Evolutionary conservation across 2,329 filamentous ascomycete species (phyloP).

Genomic region (Mycosphaerelloides madeirae): DNA sequence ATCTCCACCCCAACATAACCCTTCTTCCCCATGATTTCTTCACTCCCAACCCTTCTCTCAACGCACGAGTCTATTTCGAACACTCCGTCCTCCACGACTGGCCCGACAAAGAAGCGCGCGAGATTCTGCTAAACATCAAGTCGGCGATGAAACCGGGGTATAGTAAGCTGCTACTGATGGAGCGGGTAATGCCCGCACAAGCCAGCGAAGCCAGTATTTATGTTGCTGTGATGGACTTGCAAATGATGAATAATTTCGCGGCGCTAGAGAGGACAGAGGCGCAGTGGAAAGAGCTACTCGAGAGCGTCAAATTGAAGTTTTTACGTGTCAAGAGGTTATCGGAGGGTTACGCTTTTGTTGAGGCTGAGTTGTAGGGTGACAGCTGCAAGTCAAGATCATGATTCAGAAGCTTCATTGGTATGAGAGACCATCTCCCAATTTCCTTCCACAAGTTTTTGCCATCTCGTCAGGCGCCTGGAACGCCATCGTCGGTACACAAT

Average conservation of each 20-base stretch:
- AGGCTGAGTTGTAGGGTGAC: too few relatives aligned
- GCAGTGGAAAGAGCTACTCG: conserved; percentile 33
- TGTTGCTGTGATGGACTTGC: conserved; percentile 33
- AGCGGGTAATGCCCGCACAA: conserved; percentile 22
- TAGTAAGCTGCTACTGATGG: conserved; percentile 24
- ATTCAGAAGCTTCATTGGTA: neutral
- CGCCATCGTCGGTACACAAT: neutral
- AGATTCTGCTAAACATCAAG: conserved; percentile 18
- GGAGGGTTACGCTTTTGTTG: too few relatives aligned
- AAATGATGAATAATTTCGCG: conserved; percentile 39
- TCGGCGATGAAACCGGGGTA: conserved; percentile 23
- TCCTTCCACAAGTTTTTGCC: too few relatives aligned
- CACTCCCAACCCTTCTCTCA: conserved; percentile 12
- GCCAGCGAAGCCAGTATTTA: conserved; percentile 8
- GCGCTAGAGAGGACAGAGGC: conserved; percentile 38
- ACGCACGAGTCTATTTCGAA: conserved; percentile 29
- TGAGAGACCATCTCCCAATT: too few relatives aligned
- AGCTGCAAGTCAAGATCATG: neutral
- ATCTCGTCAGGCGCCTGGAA: too few relatives aligned
- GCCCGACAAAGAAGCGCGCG: conserved; percentile 15
- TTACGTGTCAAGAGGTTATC: too few relatives aligned
- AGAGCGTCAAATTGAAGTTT: conserved; percentile 12
- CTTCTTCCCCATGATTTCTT: conserved; percentile 19
- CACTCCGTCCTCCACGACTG: conserved; percentile 24
- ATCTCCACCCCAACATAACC: conserved; percentile 7